Evolutionary conservation across 2,329 filamentous ascomycete genomes (phyloP).

Genomic region (Fusarium siculi): DNA sequence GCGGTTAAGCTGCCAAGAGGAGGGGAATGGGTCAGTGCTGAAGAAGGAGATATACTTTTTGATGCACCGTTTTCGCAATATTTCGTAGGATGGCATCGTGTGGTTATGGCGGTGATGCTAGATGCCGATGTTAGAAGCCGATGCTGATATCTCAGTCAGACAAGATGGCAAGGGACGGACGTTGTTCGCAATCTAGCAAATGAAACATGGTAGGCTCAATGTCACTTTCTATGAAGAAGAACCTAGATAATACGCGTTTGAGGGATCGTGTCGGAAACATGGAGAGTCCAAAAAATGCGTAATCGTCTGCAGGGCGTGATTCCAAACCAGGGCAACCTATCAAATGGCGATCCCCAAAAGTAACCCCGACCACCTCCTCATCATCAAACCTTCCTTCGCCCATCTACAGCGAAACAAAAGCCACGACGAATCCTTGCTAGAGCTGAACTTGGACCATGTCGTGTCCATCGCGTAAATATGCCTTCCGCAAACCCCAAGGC

Average conservation of each 20-base stretch:
- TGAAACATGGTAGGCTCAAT: not conserved
- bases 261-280: not conserved
- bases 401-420: not conserved
- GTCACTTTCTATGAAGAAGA: not conserved
- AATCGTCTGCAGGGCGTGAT: not conserved
- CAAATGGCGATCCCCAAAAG: conserved; percentile 1
- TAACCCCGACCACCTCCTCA: not conserved
- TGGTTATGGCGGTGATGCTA: not conserved
- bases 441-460: conserved; percentile 8
- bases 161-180: not conserved
- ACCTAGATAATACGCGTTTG: not conserved
- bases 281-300: not conserved
- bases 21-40: not conserved
- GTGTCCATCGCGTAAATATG: conserved; percentile 40
- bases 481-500: conserved; percentile 43
- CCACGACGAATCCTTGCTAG: too few relatives aligned
- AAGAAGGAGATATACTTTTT: not conserved
- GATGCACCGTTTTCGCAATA: not conserved
- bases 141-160: not conserved
- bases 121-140: not conserved
- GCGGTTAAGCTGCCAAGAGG: not conserved
- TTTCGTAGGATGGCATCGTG: not conserved
- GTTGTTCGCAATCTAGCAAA: not conserved
- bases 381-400: not conserved
- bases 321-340: conserved; percentile 7